Percentiles rank a stretch among this genome's conserved stretches.
Conservation (phyloP, 2,329 filamentous ascomycete species). For the Monosporascus sp. region DNA sequence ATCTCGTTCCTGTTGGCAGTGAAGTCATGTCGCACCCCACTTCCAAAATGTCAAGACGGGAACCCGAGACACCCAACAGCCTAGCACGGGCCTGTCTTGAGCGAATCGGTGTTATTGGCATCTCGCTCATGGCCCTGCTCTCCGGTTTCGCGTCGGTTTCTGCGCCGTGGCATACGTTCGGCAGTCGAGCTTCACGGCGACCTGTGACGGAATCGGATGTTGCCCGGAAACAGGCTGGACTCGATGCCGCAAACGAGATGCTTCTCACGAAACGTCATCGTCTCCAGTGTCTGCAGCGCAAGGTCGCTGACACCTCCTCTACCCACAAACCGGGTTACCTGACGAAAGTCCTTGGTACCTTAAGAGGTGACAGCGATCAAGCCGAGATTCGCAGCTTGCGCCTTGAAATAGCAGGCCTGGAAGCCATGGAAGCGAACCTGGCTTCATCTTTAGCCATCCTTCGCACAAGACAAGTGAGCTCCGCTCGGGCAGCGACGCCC, state of each 20-base stretch:
- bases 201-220: conserved; percentile 71
- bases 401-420: conserved; percentile 72
- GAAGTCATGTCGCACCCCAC: conserved; percentile 37
- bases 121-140: conserved; percentile 80
- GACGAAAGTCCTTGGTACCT: conserved; percentile 66
- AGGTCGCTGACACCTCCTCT: conserved; percentile 34
- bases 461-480: conserved; percentile 56
- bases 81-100: conserved; percentile 54
- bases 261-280: conserved; percentile 68
- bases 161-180: conserved; percentile 79
- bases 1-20: conserved; percentile 46
- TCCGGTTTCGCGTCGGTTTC: conserved; percentile 87
- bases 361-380: conserved; percentile 59
- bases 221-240: conserved; percentile 68
- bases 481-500: conserved; percentile 61
- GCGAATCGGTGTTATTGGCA: conserved; percentile 77
- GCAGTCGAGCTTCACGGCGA: conserved; percentile 50
- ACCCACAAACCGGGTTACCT: conserved; percentile 56
- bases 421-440: conserved; percentile 72
- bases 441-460: conserved; percentile 60
- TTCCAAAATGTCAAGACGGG: conserved; percentile 31
- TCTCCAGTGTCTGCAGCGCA: conserved; percentile 64
- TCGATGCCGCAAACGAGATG: conserved; percentile 77
- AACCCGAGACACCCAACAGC: conserved; percentile 30
- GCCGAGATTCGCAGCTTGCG: conserved; percentile 58